Evolutionary conservation across 202 grass and related monocot species (phyloP).

Genomic region (Digitaria exilis): DNA sequence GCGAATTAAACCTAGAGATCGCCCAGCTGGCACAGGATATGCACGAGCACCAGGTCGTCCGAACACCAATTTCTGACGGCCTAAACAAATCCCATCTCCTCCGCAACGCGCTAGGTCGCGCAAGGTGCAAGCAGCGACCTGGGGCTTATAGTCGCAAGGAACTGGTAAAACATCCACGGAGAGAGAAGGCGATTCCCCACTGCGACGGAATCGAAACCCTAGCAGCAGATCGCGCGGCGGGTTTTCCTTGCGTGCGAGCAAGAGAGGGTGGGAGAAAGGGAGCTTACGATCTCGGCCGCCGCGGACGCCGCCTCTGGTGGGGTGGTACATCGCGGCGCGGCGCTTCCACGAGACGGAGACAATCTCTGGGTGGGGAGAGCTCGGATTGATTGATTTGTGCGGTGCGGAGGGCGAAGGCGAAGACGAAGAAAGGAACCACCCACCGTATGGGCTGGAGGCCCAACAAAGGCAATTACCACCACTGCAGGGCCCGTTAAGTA

Average conservation of each 20-base stretch:
- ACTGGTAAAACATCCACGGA: not conserved
- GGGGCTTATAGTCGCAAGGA: not conserved
- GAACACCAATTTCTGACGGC: not conserved
- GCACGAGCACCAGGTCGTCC: not conserved
- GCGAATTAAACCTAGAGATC: not conserved
- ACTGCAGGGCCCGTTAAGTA: no score
- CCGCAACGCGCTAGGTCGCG: not conserved
- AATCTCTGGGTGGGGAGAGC: not conserved
- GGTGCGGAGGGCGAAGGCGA: not conserved
- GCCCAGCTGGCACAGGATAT: not conserved
- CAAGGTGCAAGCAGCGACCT: not conserved
- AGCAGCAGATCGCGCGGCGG: not conserved
- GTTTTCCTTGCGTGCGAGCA: not conserved
- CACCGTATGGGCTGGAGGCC: no score
- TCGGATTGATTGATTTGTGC: not conserved
- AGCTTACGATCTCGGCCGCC: conserved; percentile 94
- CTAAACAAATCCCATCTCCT: not conserved
- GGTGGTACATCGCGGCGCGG: conserved; percentile 81
- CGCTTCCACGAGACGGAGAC: not conserved
- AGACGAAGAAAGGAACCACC: no score
- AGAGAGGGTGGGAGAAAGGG: not conserved
- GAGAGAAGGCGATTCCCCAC: not conserved
- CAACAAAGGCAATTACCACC: no score
- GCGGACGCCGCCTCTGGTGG: conserved; percentile 93
- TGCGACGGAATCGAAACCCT: conserved; percentile 39